Conservation (phyloP, 768 basidiomycete species). For the Cytidiella melzeri region DNA sequence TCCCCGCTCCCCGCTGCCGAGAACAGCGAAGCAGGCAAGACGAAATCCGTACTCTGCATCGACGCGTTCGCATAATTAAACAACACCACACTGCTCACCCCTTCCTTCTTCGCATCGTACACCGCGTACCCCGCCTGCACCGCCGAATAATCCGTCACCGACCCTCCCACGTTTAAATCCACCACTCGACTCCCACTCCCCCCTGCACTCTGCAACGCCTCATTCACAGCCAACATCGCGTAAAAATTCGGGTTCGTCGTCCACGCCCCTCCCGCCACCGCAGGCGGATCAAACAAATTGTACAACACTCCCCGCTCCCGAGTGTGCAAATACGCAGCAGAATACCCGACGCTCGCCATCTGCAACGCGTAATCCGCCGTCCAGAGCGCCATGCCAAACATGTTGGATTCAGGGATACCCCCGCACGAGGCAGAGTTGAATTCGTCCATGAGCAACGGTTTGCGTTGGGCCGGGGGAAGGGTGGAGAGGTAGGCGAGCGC, state of each 20-base stretch:
- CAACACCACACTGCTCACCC: conserved; percentile 37
- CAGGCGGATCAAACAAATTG: conserved; percentile 43
- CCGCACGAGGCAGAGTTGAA: conserved; percentile 52
- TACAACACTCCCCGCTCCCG: conserved; percentile 48
- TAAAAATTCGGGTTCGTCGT: conserved; percentile 45
- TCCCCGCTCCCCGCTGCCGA: conserved; percentile 19
- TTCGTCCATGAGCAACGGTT: conserved; percentile 43
- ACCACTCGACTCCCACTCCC: conserved; percentile 37
- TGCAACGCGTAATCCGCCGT: conserved; percentile 48
- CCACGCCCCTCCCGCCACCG: conserved; percentile 31
- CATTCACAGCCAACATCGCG: conserved; percentile 39
- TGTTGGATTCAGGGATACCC: conserved; percentile 43
- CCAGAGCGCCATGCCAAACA: conserved; percentile 48
- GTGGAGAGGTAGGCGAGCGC: conserved; percentile 32
- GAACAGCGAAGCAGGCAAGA: conserved; percentile 30
- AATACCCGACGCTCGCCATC: conserved; percentile 41
- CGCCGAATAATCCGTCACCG: conserved; percentile 30
- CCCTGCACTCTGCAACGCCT: conserved; percentile 38
- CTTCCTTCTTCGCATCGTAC: conserved; percentile 42
- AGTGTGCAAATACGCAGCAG: conserved; percentile 46
- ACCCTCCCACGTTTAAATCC: conserved; percentile 40
- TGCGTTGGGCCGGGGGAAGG: conserved; percentile 27
- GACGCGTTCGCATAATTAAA: conserved; percentile 46
- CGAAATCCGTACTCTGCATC: conserved; percentile 33
- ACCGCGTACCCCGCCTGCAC: conserved; percentile 51